A percentile compares a stretch with the other conserved stretches of the same genome.
Evolutionary conservation across 495 filamentous ascomycete genomes (phyloP).

Genomic region (Neurospora sp.): DNA sequence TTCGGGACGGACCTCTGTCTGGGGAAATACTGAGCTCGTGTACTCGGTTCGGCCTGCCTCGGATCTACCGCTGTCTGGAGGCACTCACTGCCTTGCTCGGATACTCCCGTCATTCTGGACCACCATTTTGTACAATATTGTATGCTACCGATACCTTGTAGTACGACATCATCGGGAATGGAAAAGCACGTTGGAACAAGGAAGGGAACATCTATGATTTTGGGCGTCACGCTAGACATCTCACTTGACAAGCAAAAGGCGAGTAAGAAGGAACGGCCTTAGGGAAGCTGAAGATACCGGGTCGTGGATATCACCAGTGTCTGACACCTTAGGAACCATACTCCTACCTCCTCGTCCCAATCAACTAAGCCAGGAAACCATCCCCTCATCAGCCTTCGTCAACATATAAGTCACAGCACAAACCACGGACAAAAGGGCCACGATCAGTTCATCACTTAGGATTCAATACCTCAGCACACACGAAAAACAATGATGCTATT

Average conservation of each 20-base stretch:
- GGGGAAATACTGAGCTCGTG: background rate
- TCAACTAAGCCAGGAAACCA: background rate
- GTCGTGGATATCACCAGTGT: background rate
- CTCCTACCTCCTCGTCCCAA: background rate
- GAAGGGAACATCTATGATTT: background rate
- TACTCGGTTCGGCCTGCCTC: background rate
- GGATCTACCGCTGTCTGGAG: background rate
- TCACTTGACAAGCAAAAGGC: background rate
- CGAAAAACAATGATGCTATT: background rate
- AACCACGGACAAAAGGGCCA: background rate
- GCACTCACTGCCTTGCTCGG: background rate
- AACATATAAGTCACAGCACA: background rate
- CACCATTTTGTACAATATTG: constrained; percentile 3
- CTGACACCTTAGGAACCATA: background rate
- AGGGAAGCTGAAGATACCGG: background rate
- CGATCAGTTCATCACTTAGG: background rate
- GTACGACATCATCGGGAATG: background rate
- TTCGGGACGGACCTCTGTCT: background rate
- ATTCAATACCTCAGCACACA: background rate
- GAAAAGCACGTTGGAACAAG: background rate
- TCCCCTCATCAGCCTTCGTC: background rate
- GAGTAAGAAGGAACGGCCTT: background rate
- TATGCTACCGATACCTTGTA: constrained; percentile 1
- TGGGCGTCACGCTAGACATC: background rate
- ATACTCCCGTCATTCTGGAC: background rate